phyloP scores from a whole-genome alignment of 306 rosid species.

The Prunus kanzakura region DNA sequence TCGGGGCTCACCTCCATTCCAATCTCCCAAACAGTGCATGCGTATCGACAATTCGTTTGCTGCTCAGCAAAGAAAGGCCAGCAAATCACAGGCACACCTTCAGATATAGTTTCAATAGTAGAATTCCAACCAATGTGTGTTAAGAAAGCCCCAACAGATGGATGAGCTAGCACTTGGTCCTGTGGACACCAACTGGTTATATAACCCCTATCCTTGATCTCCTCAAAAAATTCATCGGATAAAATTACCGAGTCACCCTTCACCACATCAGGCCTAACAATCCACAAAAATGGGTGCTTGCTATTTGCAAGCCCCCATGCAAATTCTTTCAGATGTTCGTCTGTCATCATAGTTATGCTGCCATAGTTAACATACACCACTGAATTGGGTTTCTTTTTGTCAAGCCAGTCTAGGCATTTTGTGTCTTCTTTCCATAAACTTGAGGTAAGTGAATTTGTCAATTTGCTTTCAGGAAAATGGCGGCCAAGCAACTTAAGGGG shows the following conservation, averaged over 20 bases:
- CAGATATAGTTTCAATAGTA: slow-evolving; percentile 28
- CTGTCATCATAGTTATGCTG: slow-evolving; percentile 34
- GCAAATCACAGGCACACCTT: slow-evolving; percentile 44
- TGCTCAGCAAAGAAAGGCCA: slow-evolving; percentile 67
- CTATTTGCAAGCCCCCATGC: slow-evolving; percentile 54
- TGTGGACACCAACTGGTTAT: slow-evolving; percentile 47
- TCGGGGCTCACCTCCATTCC: slow-evolving; percentile 40
- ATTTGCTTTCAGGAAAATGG: slow-evolving; percentile 16
- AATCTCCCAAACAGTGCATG: slow-evolving; percentile 34
- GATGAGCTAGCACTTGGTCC: slow-evolving; percentile 39
- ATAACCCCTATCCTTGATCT: slow-evolving; percentile 35
- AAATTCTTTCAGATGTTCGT: slow-evolving; percentile 35
- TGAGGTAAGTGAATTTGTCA: slow-evolving; percentile 20
- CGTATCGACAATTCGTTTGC: slow-evolving; percentile 42
- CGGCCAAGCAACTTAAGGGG: slow-evolving; percentile 31
- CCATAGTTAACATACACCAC: slow-evolving; percentile 49
- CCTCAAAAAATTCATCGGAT: slow-evolving; percentile 28
- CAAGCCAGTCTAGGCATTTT: slow-evolving; percentile 35
- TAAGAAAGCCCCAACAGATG: slow-evolving; percentile 38
- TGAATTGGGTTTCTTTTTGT: slow-evolving; percentile 28
- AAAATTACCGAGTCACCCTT: slow-evolving; percentile 27
- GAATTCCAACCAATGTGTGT: slow-evolving; percentile 67
- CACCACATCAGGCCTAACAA: slow-evolving; percentile 44
- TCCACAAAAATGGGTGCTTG: slow-evolving; percentile 38
- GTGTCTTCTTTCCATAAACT: slow-evolving; percentile 48